These are phyloP conservation scores for Nannochloris sp. DNA, from an alignment of 139 green algal species.

Conservation along the genomic window DNA sequence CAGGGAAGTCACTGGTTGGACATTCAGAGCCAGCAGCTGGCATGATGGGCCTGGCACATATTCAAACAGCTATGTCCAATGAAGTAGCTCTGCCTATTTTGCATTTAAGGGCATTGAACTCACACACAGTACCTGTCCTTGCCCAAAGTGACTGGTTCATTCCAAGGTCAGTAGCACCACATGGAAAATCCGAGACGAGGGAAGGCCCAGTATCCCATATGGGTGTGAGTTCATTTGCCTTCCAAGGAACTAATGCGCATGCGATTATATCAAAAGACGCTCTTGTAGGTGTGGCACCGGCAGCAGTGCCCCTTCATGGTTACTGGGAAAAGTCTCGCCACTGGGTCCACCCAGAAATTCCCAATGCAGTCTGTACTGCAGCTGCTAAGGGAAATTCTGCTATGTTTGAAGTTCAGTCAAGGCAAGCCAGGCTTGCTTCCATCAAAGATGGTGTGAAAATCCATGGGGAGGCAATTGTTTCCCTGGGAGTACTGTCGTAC, in stretches of 20 bases:
- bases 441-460: too few species aligned
- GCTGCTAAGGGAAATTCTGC: not conserved
- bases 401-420: slow-evolving; percentile 8
- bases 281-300: not conserved
- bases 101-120: slow-evolving; percentile 23
- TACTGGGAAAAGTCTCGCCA: slow-evolving; percentile 30
- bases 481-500: slow-evolving; percentile 4
- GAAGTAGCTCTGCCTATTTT: slow-evolving; percentile 10
- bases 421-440: not conserved
- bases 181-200: not conserved
- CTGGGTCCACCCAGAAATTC: slow-evolving; percentile 31
- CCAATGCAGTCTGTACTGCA: not conserved
- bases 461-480: slow-evolving; percentile 2
- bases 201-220: not conserved
- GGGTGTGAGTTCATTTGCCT: slow-evolving; percentile 75
- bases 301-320: not conserved
- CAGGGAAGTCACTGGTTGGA: slow-evolving; percentile 39
- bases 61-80: slow-evolving; percentile 2
- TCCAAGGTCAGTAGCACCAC: slow-evolving; percentile 21
- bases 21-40: slow-evolving; percentile 44
- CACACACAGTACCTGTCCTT: slow-evolving; percentile 13
- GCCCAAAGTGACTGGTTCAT: slow-evolving; percentile 18
- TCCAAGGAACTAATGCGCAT: slow-evolving; percentile 72
- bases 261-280: slow-evolving; percentile 29
- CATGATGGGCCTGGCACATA: slow-evolving; percentile 27